Conservation (phyloP, 257 asterid genomes). For the Fraxinus quadrangulata region DNA sequence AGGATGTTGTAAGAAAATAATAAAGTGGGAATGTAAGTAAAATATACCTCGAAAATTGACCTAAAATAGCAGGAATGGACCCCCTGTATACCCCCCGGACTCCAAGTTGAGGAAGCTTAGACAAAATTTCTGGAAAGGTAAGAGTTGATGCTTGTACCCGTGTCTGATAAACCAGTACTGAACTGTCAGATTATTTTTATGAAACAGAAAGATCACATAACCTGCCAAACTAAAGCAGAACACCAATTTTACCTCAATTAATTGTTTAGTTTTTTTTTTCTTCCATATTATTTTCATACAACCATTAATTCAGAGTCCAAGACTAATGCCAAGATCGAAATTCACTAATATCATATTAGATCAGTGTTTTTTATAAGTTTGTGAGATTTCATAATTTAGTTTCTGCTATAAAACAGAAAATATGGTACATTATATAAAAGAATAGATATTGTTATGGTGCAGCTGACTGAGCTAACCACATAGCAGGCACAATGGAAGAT, state of each 20-base stretch:
- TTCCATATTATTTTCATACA: background rate
- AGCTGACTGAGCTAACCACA: background rate
- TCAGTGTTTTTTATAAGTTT: background rate
- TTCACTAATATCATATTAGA: background rate
- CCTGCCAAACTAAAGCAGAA: slow-evolving; percentile 24
- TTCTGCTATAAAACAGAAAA: background rate
- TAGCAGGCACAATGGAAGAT: background rate
- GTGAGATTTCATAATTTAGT: background rate
- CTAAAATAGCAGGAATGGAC: slow-evolving; percentile 92
- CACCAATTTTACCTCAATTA: slow-evolving; percentile 23
- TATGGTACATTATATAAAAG: background rate
- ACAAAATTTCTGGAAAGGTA: slow-evolving; percentile 73
- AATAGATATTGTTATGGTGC: background rate
- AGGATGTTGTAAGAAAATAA: slow-evolving; percentile 4
- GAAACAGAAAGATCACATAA: slow-evolving; percentile 26
- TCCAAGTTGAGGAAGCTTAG: slow-evolving; percentile 91
- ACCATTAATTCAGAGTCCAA: background rate
- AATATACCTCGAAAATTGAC: slow-evolving; percentile 88
- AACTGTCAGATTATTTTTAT: slow-evolving; percentile 40
- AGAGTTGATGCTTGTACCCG: slow-evolving; percentile 96
- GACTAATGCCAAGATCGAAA: background rate
- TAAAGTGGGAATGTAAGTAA: slow-evolving; percentile 4
- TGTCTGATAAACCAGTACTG: slow-evolving; percentile 62
- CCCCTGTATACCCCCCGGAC: slow-evolving; percentile 85
- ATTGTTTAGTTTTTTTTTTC: slow-evolving; percentile 11